Percentiles rank a stretch among this genome's conserved stretches.
These are phyloP conservation scores for Sanghuangporus weigelae DNA, from an alignment of 1,284 basidiomycete genomes.

Conservation along the genomic window DNA sequence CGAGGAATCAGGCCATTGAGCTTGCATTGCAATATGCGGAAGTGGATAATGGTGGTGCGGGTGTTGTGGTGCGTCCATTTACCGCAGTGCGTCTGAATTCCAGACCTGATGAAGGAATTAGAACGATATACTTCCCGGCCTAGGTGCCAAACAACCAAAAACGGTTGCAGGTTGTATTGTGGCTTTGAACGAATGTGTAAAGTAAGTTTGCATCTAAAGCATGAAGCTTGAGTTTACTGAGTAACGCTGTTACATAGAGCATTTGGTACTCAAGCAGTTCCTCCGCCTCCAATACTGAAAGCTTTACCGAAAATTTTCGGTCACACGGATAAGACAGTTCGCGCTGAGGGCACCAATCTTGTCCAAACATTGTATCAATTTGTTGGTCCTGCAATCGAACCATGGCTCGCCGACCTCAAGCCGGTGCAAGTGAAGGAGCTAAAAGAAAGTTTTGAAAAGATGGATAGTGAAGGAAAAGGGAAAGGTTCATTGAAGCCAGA, in stretches of 20 bases:
- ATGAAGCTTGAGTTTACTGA: neutral
- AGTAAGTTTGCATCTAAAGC: slow-evolving; percentile 34
- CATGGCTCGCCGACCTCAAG: slow-evolving; percentile 89
- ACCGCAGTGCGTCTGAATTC: neutral
- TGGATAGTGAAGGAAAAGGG: slow-evolving; percentile 81
- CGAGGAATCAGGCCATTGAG: slow-evolving; percentile 87
- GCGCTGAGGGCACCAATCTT: slow-evolving; percentile 84
- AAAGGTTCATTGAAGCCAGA: slow-evolving; percentile 78
- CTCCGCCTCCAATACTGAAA: slow-evolving; percentile 80
- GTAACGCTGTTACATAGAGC: slow-evolving; percentile 37
- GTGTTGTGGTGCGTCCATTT: slow-evolving; percentile 71
- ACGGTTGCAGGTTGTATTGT: slow-evolving; percentile 78
- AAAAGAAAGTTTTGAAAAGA: slow-evolving; percentile 81
- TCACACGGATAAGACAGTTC: slow-evolving; percentile 94
- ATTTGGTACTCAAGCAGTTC: slow-evolving; percentile 79
- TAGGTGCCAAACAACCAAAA: slow-evolving; percentile 94
- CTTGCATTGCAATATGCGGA: slow-evolving; percentile 89
- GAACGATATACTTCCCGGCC: slow-evolving; percentile 80
- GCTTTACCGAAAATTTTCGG: slow-evolving; percentile 89
- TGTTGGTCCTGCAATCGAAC: slow-evolving; percentile 84
- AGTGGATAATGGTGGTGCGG: slow-evolving; percentile 86
- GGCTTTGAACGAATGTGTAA: slow-evolving; percentile 76
- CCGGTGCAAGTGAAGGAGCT: slow-evolving; percentile 98
- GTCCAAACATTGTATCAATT: slow-evolving; percentile 81
- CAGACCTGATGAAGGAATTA: slow-evolving; percentile 34